These are phyloP conservation scores for Thuja plicata DNA, from an alignment of 83 land plant genomes.

Conservation along the genomic window DNA sequence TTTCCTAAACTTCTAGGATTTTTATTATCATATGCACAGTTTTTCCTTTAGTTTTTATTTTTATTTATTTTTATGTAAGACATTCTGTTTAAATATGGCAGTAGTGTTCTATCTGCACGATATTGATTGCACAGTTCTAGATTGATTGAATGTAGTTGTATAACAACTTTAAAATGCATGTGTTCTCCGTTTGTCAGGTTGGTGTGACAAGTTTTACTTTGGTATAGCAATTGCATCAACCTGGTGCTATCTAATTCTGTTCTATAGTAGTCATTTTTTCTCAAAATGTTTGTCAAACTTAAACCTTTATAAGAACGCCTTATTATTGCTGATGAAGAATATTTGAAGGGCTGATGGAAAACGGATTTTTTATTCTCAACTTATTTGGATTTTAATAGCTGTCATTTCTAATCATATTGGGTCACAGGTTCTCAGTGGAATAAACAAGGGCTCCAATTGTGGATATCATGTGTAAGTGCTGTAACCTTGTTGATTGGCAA, in stretches of 20 bases:
- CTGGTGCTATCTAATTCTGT: not conserved
- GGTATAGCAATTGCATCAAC: not conserved
- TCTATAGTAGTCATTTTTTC: not conserved
- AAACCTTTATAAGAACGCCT: not conserved
- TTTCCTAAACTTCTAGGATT: not conserved
- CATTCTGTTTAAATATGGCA: not conserved
- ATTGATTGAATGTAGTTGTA: too few relatives aligned
- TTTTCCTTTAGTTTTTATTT: not conserved
- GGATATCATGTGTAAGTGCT: constrained; percentile 77
- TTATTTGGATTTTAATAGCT: not conserved
- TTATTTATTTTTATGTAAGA: too few relatives aligned
- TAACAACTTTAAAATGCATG: not conserved
- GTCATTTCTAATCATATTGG: constrained; percentile 5
- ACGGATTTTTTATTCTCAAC: not conserved
- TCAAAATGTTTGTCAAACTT: not conserved
- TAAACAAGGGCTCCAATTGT: constrained; percentile 73
- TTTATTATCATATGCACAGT: not conserved
- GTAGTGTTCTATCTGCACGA: not conserved
- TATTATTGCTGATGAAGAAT: not conserved
- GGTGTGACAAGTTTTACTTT: constrained; percentile 1
- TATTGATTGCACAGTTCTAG: not conserved
- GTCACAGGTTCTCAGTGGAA: constrained; percentile 75
- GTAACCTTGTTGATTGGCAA: not conserved
- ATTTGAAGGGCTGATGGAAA: not conserved
- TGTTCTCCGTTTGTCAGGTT: not conserved